Evolutionary conservation across 208 protist species (phyloP), one percentile per base, ranked within the genome.

Genomic region (Leishmania major): DNA sequence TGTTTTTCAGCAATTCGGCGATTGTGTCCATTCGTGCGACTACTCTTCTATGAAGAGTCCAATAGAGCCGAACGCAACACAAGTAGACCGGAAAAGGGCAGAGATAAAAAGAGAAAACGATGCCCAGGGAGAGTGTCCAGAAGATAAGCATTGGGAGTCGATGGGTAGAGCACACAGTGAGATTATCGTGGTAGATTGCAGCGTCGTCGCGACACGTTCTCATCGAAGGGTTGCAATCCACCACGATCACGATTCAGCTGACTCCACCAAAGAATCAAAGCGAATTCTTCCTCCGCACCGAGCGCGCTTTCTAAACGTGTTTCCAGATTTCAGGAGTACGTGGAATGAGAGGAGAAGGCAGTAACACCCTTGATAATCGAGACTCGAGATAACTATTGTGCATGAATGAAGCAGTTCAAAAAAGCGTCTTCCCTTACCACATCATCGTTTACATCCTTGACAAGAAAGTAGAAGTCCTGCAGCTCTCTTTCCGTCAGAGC

Each of bases 1-100:
- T 71, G 78, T 51, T 74, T 49, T 83, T 85, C 43, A 88, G 81
- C 17, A 84, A 49, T 70, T 80, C 76, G 17, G 85, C 59, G n/a
- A 85, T 57, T 19, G 81, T 71, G 10, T 86, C 79, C 85, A 88
- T 88, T 69, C 28, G 59, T 66, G 31, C 37, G 37, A 67, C 25
- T 35, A 69, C 43, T 25, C 76, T 25, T 80, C 43, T 78, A 78
- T 78, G 73, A 77, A 43, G 53, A 28, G 31, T 43, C 17, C 31
- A 31, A 17, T 19, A 31, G 43, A 55, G 6, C 17, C 13, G 43
- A 62, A n/a, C 7, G 53, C 15, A 40, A 62, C 28, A 43, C 17
- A 77, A 47, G 73, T 40, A 19, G n/a, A 15, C n/a, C 2, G 31
- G 25, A 1, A 77, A 55, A 77, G 43, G 37, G 49, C n/a, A 35